phyloP scores from a whole-genome alignment of 805 yeast genomes.

The Metschnikowia hibisci region DNA sequence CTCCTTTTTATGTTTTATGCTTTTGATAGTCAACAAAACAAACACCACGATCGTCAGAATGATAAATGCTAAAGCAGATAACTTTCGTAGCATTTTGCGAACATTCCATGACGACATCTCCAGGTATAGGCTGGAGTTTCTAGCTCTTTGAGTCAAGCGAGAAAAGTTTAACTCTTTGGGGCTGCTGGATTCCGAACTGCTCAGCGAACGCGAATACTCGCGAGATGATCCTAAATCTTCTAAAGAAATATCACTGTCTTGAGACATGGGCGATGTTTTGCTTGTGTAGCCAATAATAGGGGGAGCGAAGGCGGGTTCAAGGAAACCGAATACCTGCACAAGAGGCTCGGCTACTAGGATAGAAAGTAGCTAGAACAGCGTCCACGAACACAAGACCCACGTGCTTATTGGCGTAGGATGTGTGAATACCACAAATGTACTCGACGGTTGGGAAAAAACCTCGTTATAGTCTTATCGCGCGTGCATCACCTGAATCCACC shows the following conservation, averaged over 20 bases:
- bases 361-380: too few relatives aligned
- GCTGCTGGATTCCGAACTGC: too few relatives aligned
- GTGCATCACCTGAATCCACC: neutral
- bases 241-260: neutral
- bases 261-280: neutral
- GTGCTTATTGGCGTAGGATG: neutral
- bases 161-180: too few relatives aligned
- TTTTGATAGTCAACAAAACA: neutral
- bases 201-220: too few relatives aligned
- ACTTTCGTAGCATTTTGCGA: slow-evolving; percentile 1
- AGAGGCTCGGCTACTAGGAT: too few relatives aligned
- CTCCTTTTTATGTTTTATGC: neutral
- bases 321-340: too few relatives aligned
- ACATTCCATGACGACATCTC: neutral
- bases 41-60: slow-evolving; percentile 1
- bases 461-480: slow-evolving; percentile 2
- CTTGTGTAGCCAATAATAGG: neutral
- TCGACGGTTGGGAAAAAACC: neutral
- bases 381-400: neutral
- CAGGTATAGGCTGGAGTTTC: slow-evolving; percentile 4
- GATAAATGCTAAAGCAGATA: neutral
- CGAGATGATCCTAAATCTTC: neutral
- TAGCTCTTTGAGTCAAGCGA: neutral
- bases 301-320: neutral
- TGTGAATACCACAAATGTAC: slow-evolving; percentile 1